Base-by-base conservation (phyloP, 2,329 filamentous ascomycete genomes). In the Neonectria hederae region DNA sequence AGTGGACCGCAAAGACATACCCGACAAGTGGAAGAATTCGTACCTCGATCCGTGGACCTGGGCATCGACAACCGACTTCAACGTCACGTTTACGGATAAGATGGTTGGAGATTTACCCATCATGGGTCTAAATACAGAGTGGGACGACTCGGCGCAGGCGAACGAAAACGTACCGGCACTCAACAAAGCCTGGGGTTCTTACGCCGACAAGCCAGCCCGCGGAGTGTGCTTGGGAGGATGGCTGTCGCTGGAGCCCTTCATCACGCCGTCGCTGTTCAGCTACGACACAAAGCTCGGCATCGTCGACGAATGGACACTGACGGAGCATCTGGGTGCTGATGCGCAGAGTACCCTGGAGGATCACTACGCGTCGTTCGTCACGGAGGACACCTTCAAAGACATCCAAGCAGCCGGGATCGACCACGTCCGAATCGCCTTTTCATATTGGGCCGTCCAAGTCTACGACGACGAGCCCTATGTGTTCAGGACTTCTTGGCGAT, bases 181-280 rank as follows among this genome's bases (percentile, higher is more conserved):
- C 7, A 86, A 93, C 69, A 84, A 94, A 65, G 74, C 84, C 1
- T 97, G 95, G 86, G 89, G 89, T 7, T 82, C 90, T 2, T 99
- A 98, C 72, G 87, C 89, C 2, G 88, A 87, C 22, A 89, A 85
- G 59, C 94, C 94, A 2, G 93, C 97, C 24, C 89, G 95, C 7
- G 96, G 96, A 1, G 93, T 98, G 38, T 98, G 97, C 73, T 77
- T 98, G 1, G 96, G 96, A 54, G 96, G 96, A 13, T 99, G 96
- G 96, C 86, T 99, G 2, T 92, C 91, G 3, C 82, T 99, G 13
- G 96, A 99, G 75, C 96, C 96, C 0, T 97, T 97, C 77, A 98
- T 99, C 76, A 95, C 93, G 4, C 96, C 96, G 0, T 97, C 94
- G 0, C 85, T 97, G 26, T 99, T 99, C 80, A 81, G 88, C 65